Percentiles rank a stretch among this genome's conserved stretches.
These are phyloP conservation scores for Scedosporium boydii DNA, from an alignment of 2,329 filamentous ascomycete species.

Conservation along the genomic window DNA sequence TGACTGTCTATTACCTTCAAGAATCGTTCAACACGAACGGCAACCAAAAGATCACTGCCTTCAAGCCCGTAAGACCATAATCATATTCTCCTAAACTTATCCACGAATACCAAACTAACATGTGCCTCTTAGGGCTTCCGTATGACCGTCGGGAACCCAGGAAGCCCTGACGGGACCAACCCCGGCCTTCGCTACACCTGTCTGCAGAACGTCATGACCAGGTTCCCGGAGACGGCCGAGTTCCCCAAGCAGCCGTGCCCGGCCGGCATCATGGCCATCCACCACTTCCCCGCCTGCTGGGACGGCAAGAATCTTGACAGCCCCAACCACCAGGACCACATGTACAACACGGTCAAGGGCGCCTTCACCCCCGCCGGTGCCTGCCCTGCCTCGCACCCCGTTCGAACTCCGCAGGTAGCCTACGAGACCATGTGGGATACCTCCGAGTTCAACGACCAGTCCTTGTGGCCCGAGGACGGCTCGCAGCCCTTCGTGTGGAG, in stretches of 20 bases:
- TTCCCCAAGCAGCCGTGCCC: conserved; percentile 48
- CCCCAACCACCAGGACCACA: conserved; percentile 44
- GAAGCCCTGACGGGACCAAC: conserved; percentile 23
- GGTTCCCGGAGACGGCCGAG: conserved; percentile 32
- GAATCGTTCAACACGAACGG: conserved; percentile 16
- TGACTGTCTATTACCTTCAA: conserved; percentile 31
- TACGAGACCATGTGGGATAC: conserved; percentile 47
- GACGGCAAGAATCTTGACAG: conserved; percentile 47
- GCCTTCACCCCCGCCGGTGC: conserved; percentile 13
- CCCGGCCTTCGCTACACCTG: conserved; percentile 6
- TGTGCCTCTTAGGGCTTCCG: conserved; percentile 28
- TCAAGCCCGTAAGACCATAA: background rate
- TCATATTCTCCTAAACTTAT: background rate
- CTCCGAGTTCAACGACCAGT: conserved; percentile 22
- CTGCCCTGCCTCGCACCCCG: conserved; percentile 31
- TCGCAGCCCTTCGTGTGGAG: conserved; percentile 12
- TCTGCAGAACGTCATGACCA: background rate
- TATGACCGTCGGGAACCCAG: conserved; percentile 54
- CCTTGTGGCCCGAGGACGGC: conserved; percentile 7
- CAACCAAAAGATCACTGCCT: conserved; percentile 28
- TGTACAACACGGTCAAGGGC: conserved; percentile 17
- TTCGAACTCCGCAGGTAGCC: conserved; percentile 10
- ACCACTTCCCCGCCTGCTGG: conserved; percentile 55
- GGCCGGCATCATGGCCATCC: conserved; percentile 38
- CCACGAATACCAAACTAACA: background rate